Percentiles rank a stretch among this genome's conserved stretches.
phyloP scores from a whole-genome alignment of 306 rosid species.

The Boehmeria nivea region DNA sequence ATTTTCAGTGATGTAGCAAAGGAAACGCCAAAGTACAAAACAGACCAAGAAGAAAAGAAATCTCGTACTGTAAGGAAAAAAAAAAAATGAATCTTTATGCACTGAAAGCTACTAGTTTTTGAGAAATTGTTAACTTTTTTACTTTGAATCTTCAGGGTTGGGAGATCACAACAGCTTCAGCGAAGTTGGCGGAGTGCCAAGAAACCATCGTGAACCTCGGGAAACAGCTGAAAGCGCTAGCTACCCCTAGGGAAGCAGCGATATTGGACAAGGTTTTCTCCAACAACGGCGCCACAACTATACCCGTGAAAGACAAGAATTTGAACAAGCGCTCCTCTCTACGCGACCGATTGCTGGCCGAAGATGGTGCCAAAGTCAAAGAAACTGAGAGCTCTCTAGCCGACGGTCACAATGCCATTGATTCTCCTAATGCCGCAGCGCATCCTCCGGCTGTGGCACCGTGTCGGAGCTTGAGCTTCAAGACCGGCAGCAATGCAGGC shows the following conservation, averaged over 20 bases:
- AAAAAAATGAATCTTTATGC: not conserved
- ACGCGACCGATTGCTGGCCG: conserved; percentile 54
- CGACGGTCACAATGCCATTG: conserved; percentile 17
- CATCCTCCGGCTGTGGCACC: conserved; percentile 17
- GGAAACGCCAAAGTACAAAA: conserved; percentile 44
- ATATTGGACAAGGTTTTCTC: conserved; percentile 38
- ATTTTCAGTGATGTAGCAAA: conserved; percentile 51
- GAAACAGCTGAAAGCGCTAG: conserved; percentile 69
- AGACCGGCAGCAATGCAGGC: conserved; percentile 19
- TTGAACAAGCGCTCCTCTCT: conserved; percentile 49
- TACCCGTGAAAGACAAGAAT: conserved; percentile 32
- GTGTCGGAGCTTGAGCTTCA: conserved; percentile 22
- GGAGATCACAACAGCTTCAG: conserved; percentile 78
- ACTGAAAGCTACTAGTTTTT: not conserved
- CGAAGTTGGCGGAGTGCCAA: conserved; percentile 82
- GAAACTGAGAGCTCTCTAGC: conserved; percentile 26
- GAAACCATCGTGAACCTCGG: conserved; percentile 66
- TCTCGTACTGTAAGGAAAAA: conserved; percentile 51
- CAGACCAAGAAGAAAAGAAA: conserved; percentile 46
- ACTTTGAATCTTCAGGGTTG: conserved; percentile 46
- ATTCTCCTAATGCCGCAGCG: conserved; percentile 17
- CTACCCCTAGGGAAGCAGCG: conserved; percentile 54
- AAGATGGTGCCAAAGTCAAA: conserved; percentile 38
- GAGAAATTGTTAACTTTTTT: not conserved
- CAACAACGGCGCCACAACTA: conserved; percentile 22